Percentiles rank a stretch among this genome's conserved stretches.
These are phyloP conservation scores for Mortierella sp. DNA, from an alignment of 371 early-diverging fungal genomes.

Conservation along the genomic window DNA sequence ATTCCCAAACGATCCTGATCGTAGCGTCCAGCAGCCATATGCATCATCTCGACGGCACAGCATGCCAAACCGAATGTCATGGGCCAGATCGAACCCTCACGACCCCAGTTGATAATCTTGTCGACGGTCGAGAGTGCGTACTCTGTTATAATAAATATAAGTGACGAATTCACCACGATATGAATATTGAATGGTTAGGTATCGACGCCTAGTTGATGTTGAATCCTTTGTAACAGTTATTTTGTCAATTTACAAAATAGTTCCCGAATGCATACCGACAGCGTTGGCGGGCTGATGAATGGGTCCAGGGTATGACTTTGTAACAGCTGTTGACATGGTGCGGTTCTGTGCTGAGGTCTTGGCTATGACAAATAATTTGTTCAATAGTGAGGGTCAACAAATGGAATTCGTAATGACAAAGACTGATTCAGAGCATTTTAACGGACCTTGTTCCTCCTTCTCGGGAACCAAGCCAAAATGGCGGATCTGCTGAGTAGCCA, in stretches of 20 bases:
- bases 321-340: conserved; percentile 50
- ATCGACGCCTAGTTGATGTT: background rate
- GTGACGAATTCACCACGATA: background rate
- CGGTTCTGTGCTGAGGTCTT: conserved; percentile 40
- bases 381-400: background rate
- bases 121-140: conserved; percentile 90
- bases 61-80: conserved; percentile 99
- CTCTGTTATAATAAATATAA: conserved; percentile 57
- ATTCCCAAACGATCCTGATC: conserved; percentile 99
- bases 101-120: conserved; percentile 94
- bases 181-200: background rate
- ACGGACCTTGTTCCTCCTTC: conserved; percentile 60
- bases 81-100: conserved; percentile 96
- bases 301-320: conserved; percentile 57
- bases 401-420: background rate
- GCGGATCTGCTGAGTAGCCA: conserved; percentile 51
- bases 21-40: conserved; percentile 97
- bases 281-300: conserved; percentile 49
- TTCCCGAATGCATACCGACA: conserved; percentile 31
- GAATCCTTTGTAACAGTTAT: background rate
- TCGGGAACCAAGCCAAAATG: conserved; percentile 50
- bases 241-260: background rate
- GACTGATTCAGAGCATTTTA: background rate
- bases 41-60: conserved; percentile 98
- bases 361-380: background rate